Percentiles rank a stretch among this genome's conserved stretches.
Evolutionary conservation across 2,329 filamentous ascomycete species (phyloP).

Genomic region (Periconia sp.): DNA sequence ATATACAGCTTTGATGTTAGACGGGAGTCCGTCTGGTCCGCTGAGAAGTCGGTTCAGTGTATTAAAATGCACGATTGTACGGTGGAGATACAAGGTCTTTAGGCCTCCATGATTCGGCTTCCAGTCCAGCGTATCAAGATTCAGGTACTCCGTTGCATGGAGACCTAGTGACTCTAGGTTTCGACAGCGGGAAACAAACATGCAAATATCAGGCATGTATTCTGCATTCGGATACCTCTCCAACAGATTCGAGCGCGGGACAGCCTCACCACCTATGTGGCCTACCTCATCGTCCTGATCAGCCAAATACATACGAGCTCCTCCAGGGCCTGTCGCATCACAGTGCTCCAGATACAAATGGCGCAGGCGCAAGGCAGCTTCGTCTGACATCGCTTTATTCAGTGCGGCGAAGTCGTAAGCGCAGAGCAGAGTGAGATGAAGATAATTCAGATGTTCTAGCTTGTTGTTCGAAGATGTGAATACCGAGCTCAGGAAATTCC

Average conservation of each 20-base stretch:
- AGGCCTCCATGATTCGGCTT: background rate
- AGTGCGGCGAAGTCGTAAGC: slow-evolving; percentile 9
- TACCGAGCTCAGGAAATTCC: background rate
- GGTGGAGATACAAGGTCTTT: background rate
- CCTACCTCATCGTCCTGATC: background rate
- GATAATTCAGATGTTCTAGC: slow-evolving; percentile 3
- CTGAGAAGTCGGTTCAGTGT: background rate
- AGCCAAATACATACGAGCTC: background rate
- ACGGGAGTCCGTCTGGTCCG: background rate
- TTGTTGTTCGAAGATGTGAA: background rate
- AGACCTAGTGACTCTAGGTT: slow-evolving; percentile 10
- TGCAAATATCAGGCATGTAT: slow-evolving; percentile 7
- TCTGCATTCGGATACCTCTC: slow-evolving; percentile 1
- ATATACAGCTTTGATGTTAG: slow-evolving; percentile 1
- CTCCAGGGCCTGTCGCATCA: slow-evolving; percentile 8
- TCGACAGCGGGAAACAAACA: slow-evolving; percentile 3
- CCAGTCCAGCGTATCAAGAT: slow-evolving; percentile 4
- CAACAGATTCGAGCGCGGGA: slow-evolving; percentile 8
- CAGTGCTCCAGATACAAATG: slow-evolving; percentile 10
- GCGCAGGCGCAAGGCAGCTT: background rate
- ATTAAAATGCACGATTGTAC: background rate
- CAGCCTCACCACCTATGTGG: slow-evolving; percentile 4
- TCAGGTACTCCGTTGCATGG: slow-evolving; percentile 3
- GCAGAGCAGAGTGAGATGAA: slow-evolving; percentile 7
- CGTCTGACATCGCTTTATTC: slow-evolving; percentile 2